These are phyloP conservation scores for Acacia melanoxylon DNA, from an alignment of 306 rosid genomes.

Conservation along the genomic window DNA sequence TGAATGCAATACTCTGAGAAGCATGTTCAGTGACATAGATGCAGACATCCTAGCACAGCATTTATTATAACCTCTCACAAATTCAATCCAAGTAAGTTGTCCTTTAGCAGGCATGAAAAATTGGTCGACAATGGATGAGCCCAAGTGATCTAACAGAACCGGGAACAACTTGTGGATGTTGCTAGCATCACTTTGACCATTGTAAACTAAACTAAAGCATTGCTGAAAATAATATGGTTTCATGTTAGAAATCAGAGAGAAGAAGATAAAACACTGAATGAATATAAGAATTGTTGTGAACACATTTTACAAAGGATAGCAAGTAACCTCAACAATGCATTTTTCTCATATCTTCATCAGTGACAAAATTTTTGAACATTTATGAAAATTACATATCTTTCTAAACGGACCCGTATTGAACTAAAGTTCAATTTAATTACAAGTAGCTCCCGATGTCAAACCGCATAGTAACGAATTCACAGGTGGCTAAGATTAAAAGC, in stretches of 20 bases:
- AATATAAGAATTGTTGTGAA: not conserved
- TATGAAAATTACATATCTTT: not conserved
- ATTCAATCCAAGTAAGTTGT: slow-evolving; percentile 73
- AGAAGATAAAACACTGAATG: not conserved
- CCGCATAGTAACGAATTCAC: not conserved
- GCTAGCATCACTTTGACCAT: slow-evolving; percentile 38
- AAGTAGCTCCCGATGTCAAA: not conserved
- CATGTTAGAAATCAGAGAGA: slow-evolving; percentile 12
- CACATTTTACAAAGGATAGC: not conserved
- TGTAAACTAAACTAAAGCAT: slow-evolving; percentile 50
- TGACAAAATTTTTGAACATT: not conserved
- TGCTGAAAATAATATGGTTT: slow-evolving; percentile 47
- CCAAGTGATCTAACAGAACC: slow-evolving; percentile 57
- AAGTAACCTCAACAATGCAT: not conserved
- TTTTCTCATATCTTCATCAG: not conserved
- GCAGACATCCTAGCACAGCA: slow-evolving; percentile 69
- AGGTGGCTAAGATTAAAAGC: not conserved
- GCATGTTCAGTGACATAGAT: slow-evolving; percentile 52
- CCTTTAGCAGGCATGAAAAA: slow-evolving; percentile 56
- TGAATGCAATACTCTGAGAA: slow-evolving; percentile 53
- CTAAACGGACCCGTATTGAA: not conserved
- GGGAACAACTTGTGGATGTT: slow-evolving; percentile 48
- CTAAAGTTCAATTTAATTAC: not conserved
- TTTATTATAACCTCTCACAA: slow-evolving; percentile 69
- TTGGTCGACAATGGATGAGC: slow-evolving; percentile 57